phyloP scores from a whole-genome alignment of 1,284 basidiomycete genomes.

The Polyporus tsugae region DNA sequence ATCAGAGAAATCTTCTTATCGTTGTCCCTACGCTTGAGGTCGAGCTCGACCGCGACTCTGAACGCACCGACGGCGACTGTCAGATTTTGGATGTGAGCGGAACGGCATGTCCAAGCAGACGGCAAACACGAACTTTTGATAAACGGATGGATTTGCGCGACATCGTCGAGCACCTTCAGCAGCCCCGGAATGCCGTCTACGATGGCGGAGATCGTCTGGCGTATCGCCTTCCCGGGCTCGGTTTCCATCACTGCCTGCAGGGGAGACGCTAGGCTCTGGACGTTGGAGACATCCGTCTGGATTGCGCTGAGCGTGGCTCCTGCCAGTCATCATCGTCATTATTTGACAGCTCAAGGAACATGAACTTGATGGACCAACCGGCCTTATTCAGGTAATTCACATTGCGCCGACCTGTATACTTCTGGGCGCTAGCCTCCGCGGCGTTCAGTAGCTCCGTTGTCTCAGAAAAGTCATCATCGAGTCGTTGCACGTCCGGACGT shows the following conservation, averaged over 20 bases:
- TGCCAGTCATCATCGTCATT: neutral
- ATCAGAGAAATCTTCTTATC: conserved; percentile 51
- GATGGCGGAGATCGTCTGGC: conserved; percentile 24
- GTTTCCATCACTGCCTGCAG: conserved; percentile 1
- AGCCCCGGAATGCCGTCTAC: conserved; percentile 36
- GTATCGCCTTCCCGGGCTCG: conserved; percentile 11
- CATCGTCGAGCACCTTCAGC: conserved; percentile 36
- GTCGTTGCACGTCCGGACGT: neutral
- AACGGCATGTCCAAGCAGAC: too few species aligned
- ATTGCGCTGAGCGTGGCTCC: neutral
- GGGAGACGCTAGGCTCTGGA: conserved; percentile 12
- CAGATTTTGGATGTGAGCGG: neutral
- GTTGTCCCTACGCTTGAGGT: conserved; percentile 51
- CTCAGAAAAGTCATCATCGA: neutral
- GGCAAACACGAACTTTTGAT: conserved; percentile 30
- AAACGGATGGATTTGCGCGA: conserved; percentile 40
- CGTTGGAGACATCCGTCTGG: conserved; percentile 7
- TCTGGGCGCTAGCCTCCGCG: neutral
- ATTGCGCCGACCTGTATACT: neutral
- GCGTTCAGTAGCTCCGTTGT: conserved; percentile 5
- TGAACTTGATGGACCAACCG: neutral
- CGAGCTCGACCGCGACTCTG: conserved; percentile 49
- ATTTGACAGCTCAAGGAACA: neutral
- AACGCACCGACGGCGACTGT: conserved; percentile 54
- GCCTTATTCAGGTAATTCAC: neutral